Evolutionary conservation across 1,284 basidiomycete genomes (phyloP).

Genomic region (Athelia psychrophila): DNA sequence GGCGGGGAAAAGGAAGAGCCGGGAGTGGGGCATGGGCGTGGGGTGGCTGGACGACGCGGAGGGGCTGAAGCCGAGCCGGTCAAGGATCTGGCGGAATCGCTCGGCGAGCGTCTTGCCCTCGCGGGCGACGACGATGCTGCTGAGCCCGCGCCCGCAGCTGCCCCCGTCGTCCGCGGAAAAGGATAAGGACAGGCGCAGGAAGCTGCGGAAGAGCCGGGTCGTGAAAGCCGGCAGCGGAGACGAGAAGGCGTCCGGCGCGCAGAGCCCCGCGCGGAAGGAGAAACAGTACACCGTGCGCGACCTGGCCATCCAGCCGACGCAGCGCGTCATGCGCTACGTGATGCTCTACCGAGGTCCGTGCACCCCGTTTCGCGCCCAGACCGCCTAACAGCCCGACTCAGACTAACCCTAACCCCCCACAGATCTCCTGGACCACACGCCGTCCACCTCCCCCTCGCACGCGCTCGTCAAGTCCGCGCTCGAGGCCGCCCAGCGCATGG

Average conservation of each 20-base stretch:
- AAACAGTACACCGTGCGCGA: constrained; percentile 43
- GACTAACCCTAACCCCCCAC: constrained; percentile 1
- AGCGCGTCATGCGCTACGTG: constrained; percentile 68
- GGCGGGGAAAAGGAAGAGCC: constrained; percentile 11
- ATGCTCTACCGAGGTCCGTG: constrained; percentile 60
- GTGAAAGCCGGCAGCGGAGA: constrained; percentile 5
- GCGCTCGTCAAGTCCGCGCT: constrained; percentile 57
- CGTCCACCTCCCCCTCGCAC: constrained; percentile 37
- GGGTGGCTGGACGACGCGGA: constrained; percentile 9
- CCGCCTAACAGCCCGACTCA: constrained; percentile 1
- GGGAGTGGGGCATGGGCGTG: constrained; percentile 21
- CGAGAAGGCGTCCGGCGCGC: constrained; percentile 3
- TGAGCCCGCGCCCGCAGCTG: constrained; percentile 1
- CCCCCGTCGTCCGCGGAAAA: constrained; percentile 1
- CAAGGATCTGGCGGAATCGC: constrained; percentile 20
- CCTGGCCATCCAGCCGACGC: constrained; percentile 66
- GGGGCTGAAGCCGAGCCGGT: constrained; percentile 8
- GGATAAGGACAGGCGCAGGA: constrained; percentile 4
- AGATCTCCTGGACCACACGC: constrained; percentile 45
- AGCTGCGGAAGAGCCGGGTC: constrained; percentile 9
- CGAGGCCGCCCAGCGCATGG: constrained; percentile 56
- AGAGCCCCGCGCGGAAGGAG: not conserved
- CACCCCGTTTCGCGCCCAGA: constrained; percentile 6
- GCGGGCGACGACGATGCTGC: no score
- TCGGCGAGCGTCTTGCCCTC: constrained; percentile 13